Conservation (phyloP, 1,284 basidiomycete genomes). For the Termitomyces sp. region DNA sequence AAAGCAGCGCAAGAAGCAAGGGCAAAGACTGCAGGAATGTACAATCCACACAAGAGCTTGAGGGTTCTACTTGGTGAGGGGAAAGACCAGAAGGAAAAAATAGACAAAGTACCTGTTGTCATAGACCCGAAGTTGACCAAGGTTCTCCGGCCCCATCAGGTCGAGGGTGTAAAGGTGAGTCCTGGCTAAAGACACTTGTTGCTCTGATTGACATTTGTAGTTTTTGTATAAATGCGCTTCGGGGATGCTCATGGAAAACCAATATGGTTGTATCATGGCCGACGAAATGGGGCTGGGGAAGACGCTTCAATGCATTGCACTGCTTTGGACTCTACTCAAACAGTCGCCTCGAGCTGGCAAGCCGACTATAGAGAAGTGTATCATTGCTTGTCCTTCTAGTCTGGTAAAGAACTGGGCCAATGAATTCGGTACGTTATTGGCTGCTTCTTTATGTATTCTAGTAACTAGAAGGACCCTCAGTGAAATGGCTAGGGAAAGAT, state of each 20-base stretch:
- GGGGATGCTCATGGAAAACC: conserved; percentile 87
- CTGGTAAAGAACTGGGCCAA: conserved; percentile 99
- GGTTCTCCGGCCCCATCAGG: conserved; percentile 93
- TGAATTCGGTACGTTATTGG: conserved; percentile 67
- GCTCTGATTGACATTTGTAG: conserved; percentile 32
- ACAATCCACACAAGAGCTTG: conserved; percentile 90
- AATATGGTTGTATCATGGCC: conserved; percentile 98
- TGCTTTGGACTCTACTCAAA: conserved; percentile 96
- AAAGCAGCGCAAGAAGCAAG: conserved; percentile 59
- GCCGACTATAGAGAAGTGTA: conserved; percentile 92
- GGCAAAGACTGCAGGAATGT: conserved; percentile 65
- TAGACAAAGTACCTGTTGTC: conserved; percentile 90
- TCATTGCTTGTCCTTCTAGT: conserved; percentile 96
- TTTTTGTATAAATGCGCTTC: conserved; percentile 96
- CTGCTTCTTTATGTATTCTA: neutral
- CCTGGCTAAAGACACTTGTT: neutral
- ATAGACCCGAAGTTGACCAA: conserved; percentile 88
- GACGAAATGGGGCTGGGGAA: conserved; percentile 99
- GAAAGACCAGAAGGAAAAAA: conserved; percentile 60
- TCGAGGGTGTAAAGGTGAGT: conserved; percentile 93
- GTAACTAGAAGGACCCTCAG: conserved; percentile 32
- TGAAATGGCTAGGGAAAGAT: conserved; percentile 90
- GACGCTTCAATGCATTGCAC: conserved; percentile 94
- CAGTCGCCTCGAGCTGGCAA: conserved; percentile 89
- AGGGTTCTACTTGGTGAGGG: conserved; percentile 79